Evolutionary conservation across 345 rosid species (phyloP).

Genomic region (Eucalyptus tenuipes): DNA sequence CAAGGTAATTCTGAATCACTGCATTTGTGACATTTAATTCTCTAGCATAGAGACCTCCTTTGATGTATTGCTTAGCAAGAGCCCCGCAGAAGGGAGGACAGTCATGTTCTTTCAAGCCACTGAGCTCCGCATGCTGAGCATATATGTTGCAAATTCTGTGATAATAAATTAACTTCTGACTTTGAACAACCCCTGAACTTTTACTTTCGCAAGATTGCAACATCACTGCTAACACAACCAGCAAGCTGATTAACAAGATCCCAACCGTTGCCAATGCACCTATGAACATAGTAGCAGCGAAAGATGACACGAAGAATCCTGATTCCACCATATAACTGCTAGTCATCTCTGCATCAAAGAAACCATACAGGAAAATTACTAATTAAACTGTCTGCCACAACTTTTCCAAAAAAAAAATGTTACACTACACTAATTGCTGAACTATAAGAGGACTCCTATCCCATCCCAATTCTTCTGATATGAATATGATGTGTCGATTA

Average conservation of each 20-base stretch:
- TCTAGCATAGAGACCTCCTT: constrained; percentile 32
- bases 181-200: constrained; percentile 32
- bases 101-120: constrained; percentile 21
- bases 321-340: constrained; percentile 49
- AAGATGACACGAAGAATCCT: constrained; percentile 74
- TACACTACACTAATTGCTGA: background rate
- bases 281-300: constrained; percentile 59
- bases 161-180: constrained; percentile 10
- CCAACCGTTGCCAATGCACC: constrained; percentile 49
- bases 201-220: constrained; percentile 54
- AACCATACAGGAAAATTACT: background rate
- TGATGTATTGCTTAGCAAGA: constrained; percentile 27
- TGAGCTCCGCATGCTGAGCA: constrained; percentile 50
- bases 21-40: constrained; percentile 35
- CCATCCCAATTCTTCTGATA: background rate
- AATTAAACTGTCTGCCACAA: background rate
- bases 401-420: background rate
- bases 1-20: constrained; percentile 34
- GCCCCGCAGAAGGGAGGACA: constrained; percentile 43
- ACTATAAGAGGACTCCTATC: background rate
- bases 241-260: constrained; percentile 42
- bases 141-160: constrained; percentile 38
- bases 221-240: constrained; percentile 58
- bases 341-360: constrained; percentile 25
- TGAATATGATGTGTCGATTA: background rate